Evolutionary conservation across 129 eudicot genomes (phyloP).

Genomic region (Tagetes erecta): DNA sequence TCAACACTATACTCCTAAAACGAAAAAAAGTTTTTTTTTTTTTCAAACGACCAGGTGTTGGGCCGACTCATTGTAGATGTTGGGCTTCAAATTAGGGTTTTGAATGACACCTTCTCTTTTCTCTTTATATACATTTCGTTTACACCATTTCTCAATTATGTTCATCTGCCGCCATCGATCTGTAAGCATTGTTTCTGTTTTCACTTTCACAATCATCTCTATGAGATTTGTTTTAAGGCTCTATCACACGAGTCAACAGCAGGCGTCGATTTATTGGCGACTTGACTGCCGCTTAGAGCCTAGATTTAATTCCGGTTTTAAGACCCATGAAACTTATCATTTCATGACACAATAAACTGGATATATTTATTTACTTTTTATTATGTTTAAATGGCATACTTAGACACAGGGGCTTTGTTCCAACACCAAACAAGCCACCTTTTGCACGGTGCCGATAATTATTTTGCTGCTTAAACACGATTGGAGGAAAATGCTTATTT

Average conservation of each 20-base stretch:
- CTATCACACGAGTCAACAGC: slow-evolving; percentile 54
- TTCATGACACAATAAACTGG: slow-evolving; percentile 45
- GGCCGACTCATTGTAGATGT: slow-evolving; percentile 6
- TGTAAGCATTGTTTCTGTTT: too few relatives aligned
- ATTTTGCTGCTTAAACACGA: slow-evolving; percentile 48
- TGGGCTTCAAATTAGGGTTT: slow-evolving; percentile 36
- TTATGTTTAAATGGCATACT: slow-evolving; percentile 43
- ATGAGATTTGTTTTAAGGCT: slow-evolving; percentile 26
- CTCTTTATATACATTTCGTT: slow-evolving; percentile 6
- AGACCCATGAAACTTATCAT: slow-evolving; percentile 38
- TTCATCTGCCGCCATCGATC: not conserved
- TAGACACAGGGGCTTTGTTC: slow-evolving; percentile 61
- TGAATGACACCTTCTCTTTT: not conserved
- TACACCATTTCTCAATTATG: not conserved
- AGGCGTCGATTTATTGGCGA: slow-evolving; percentile 47
- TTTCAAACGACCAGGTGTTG: too few relatives aligned
- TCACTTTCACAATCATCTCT: not conserved
- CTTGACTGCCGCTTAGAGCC: slow-evolving; percentile 70
- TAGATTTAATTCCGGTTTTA: slow-evolving; percentile 35
- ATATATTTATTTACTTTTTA: slow-evolving; percentile 5
- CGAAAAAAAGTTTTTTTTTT: too few relatives aligned
- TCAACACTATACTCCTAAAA: too few relatives aligned
- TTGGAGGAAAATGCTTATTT: slow-evolving; percentile 31
- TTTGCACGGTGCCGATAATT: slow-evolving; percentile 82
- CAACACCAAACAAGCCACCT: slow-evolving; percentile 41